Conservation (phyloP, 2,329 filamentous ascomycete species). For the Rasamsonia emersonii region DNA sequence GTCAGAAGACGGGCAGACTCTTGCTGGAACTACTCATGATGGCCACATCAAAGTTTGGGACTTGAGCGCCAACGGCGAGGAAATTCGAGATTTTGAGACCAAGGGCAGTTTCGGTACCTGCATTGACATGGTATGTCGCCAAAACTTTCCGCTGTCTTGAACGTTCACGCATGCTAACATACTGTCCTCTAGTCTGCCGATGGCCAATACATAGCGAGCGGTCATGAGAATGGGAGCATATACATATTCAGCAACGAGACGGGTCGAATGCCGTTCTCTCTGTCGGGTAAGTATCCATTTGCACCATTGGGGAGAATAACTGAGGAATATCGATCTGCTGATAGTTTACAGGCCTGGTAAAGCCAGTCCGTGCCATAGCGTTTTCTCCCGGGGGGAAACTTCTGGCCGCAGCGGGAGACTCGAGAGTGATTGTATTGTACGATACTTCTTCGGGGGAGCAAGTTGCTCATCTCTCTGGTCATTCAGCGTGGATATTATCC, state of each 20-base stretch:
- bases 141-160: constrained; percentile 5
- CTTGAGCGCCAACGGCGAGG: constrained; percentile 45
- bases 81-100: constrained; percentile 79
- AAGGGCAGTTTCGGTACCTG: constrained; percentile 86
- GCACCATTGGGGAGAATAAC: too few species aligned
- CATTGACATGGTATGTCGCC: constrained; percentile 59
- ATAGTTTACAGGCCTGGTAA: constrained; percentile 60
- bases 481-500: constrained; percentile 79
- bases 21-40: constrained; percentile 81
- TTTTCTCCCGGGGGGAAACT: constrained; percentile 82
- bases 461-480: constrained; percentile 71
- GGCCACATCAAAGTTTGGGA: constrained; percentile 89
- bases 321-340: constrained; percentile 9
- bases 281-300: constrained; percentile 56
- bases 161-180: constrained; percentile 9
- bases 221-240: constrained; percentile 83
- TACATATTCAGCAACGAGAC: constrained; percentile 95
- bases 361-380: constrained; percentile 72
- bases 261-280: constrained; percentile 72
- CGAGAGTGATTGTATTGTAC: constrained; percentile 81
- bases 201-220: constrained; percentile 78
- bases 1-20: constrained; percentile 71
- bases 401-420: constrained; percentile 83
- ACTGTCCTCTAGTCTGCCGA: constrained; percentile 48
- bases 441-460: constrained; percentile 89